Percentiles rank a stretch among this genome's conserved stretches.
These are phyloP conservation scores for Diddensiella transvaalensis DNA, from an alignment of 805 yeast genomes.

Conservation along the genomic window DNA sequence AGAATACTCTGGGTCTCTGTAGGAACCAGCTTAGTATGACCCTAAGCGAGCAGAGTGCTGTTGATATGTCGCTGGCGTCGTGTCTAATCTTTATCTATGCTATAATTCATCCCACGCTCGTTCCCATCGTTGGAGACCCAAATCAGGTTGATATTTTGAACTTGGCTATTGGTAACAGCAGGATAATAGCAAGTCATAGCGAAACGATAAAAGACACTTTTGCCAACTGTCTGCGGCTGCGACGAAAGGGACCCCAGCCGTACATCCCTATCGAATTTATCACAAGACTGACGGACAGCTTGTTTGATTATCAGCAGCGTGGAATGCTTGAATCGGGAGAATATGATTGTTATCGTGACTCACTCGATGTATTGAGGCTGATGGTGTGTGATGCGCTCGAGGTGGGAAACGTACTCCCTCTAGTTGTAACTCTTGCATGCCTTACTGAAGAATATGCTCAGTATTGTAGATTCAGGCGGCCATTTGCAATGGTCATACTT, in stretches of 20 bases:
- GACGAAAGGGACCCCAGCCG: not conserved
- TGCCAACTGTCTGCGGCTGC: not conserved
- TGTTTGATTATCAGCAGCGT: not conserved
- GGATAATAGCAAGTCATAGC: not conserved
- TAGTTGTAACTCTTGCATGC: not conserved
- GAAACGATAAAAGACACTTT: not conserved
- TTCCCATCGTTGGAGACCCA: not conserved
- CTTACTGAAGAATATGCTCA: not conserved
- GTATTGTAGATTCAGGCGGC: not conserved
- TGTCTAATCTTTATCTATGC: constrained; percentile 1
- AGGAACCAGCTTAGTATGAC: not conserved
- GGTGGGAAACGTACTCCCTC: not conserved
- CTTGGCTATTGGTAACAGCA: not conserved
- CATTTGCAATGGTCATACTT: constrained; percentile 5
- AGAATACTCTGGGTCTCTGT: not conserved
- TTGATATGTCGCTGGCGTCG: not conserved
- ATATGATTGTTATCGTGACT: not conserved
- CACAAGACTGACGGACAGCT: not conserved
- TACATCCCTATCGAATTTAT: not conserved
- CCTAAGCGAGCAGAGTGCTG: not conserved
- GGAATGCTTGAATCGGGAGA: not conserved
- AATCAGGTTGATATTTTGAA: constrained; percentile 1
- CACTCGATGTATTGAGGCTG: not conserved
- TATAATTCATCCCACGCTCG: not conserved
- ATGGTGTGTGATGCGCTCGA: not conserved